phyloP scores from a whole-genome alignment of 2,329 filamentous ascomycete genomes.

The Curvularia eragrostidis region DNA sequence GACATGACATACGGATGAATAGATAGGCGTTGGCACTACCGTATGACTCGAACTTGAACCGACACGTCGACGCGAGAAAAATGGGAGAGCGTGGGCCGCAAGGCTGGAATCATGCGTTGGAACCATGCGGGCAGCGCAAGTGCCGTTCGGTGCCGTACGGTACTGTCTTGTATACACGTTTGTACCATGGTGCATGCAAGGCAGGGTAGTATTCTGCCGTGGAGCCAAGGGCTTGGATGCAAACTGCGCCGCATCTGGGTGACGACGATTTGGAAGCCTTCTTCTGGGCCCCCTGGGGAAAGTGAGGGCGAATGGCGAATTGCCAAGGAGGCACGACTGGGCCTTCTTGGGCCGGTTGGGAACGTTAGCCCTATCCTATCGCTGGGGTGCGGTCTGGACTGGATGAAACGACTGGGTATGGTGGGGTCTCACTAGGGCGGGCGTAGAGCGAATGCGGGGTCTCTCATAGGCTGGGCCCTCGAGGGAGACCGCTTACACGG shows the following conservation, averaged over 20 bases:
- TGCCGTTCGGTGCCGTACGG: not conserved
- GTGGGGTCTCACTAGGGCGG: not conserved
- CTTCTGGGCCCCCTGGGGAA: not conserved
- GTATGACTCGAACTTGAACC: not conserved
- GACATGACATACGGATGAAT: not conserved
- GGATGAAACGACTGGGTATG: not conserved
- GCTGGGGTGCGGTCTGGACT: not conserved
- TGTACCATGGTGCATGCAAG: not conserved
- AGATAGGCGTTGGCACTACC: not conserved
- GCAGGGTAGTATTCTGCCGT: not conserved
- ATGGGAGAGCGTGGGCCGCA: no score
- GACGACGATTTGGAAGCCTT: not conserved
- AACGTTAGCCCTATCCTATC: not conserved
- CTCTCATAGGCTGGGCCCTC: not conserved
- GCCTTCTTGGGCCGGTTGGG: not conserved
- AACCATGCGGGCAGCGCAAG: not conserved
- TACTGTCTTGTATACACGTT: not conserved
- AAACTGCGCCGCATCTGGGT: not conserved
- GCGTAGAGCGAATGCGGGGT: not conserved
- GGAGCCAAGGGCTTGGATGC: not conserved
- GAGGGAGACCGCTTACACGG: not conserved
- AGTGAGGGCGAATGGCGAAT: not conserved
- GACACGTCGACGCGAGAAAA: not conserved
- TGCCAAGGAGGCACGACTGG: constrained; percentile 6
- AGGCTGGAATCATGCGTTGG: not conserved